Evolutionary conservation across 495 filamentous ascomycete species (phyloP).

Genomic region (Penicillium herquei): DNA sequence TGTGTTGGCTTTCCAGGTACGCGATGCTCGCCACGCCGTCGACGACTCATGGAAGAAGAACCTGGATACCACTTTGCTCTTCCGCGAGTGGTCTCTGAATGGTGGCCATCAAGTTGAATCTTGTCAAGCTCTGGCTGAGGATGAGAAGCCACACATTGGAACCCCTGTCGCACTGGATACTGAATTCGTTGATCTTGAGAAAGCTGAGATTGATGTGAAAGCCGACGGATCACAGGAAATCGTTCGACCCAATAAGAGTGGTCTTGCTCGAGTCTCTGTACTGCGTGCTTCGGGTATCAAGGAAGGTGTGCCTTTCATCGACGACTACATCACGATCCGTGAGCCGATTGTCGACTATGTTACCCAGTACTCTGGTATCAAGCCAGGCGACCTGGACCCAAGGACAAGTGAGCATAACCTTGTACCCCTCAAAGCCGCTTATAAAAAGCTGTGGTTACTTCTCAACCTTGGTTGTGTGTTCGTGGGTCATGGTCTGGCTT

Average conservation of each 20-base stretch:
- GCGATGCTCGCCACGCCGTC: constrained; percentile 67
- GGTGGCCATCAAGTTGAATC: constrained; percentile 39
- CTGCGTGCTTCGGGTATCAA: constrained; percentile 71
- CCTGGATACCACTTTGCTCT: constrained; percentile 80
- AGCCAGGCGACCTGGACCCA: constrained; percentile 76
- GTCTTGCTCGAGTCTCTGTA: constrained; percentile 84
- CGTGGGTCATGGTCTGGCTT: constrained; percentile 86
- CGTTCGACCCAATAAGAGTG: constrained; percentile 78
- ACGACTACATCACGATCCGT: constrained; percentile 90
- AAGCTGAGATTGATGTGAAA: constrained; percentile 90
- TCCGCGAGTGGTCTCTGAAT: constrained; percentile 66
- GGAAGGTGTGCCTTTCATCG: constrained; percentile 85
- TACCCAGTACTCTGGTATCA: constrained; percentile 89
- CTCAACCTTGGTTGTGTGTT: constrained; percentile 93
- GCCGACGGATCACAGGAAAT: constrained; percentile 85
- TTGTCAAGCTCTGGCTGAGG: constrained; percentile 57
- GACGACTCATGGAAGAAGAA: constrained; percentile 82
- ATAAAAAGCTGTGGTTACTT: constrained; percentile 97
- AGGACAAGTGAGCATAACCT: constrained; percentile 71
- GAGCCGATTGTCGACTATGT: constrained; percentile 96
- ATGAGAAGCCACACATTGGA: constrained; percentile 65
- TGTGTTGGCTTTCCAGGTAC: constrained; percentile 80
- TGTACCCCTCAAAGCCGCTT: constrained; percentile 83
- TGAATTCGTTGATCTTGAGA: constrained; percentile 88
- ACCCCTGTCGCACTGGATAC: constrained; percentile 88